A percentile compares a stretch with the other conserved stretches of the same genome.
phyloP scores from a whole-genome alignment of 2,329 filamentous ascomycete species.

The Aspergillus persii region DNA sequence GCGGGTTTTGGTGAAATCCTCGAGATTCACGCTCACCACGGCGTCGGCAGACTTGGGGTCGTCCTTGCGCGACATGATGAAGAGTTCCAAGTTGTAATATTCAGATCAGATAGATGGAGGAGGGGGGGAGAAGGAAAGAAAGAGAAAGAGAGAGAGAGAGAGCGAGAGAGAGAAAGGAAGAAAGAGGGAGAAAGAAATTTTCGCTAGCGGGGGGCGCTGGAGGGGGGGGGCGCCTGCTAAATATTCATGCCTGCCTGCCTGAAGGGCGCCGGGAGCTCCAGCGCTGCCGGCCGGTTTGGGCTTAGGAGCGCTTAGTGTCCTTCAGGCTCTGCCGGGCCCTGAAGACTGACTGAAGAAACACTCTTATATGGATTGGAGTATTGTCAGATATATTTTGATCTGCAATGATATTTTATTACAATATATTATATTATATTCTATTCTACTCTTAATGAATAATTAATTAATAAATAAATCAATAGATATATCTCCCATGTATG shows the following conservation, averaged over 20 bases:
- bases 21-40: slow-evolving; percentile 54
- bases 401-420: too few relatives aligned
- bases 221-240: slow-evolving; percentile 17
- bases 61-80: slow-evolving; percentile 38
- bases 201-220: slow-evolving; percentile 21
- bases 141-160: slow-evolving; percentile 11
- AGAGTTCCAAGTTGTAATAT: slow-evolving; percentile 17
- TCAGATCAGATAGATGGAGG: too few relatives aligned
- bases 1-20: slow-evolving; percentile 75
- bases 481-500: too few relatives aligned
- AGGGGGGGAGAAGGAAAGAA: slow-evolving; percentile 4
- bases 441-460: too few relatives aligned
- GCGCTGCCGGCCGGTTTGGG: slow-evolving; percentile 17
- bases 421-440: too few relatives aligned
- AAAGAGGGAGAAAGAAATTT: slow-evolving; percentile 20
- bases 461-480: too few relatives aligned
- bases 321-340: background rate
- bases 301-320: slow-evolving; percentile 10
- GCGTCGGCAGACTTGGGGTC: slow-evolving; percentile 35
- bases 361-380: too few relatives aligned
- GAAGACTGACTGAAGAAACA: too few relatives aligned
- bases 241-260: slow-evolving; percentile 4
- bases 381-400: too few relatives aligned
- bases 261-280: background rate
- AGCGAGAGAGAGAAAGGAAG: slow-evolving; percentile 11